These are phyloP conservation scores for Aspergillus sclerotialis DNA, from an alignment of 2,329 filamentous ascomycete species.

Conservation along the genomic window DNA sequence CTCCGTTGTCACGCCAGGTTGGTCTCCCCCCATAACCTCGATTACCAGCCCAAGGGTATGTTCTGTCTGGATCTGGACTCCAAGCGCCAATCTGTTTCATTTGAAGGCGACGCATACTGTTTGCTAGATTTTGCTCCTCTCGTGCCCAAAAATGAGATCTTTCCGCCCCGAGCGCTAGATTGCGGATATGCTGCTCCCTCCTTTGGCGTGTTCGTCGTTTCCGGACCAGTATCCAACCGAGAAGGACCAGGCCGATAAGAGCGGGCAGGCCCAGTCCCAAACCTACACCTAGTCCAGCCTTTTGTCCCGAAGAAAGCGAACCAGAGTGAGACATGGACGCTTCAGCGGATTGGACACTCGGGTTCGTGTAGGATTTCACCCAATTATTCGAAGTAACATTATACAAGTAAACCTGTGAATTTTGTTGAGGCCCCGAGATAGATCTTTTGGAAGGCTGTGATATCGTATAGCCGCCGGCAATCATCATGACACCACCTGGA, in stretches of 20 bases:
- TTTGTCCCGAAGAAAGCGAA: constrained; percentile 30
- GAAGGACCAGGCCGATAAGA: constrained; percentile 40
- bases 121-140: constrained; percentile 33
- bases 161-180: constrained; percentile 46
- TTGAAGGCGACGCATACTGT: constrained; percentile 26
- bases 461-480: constrained; percentile 53
- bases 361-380: constrained; percentile 51
- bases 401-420: constrained; percentile 49
- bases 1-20: constrained; percentile 20
- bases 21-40: constrained; percentile 12
- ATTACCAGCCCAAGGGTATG: constrained; percentile 25
- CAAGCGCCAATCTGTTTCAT: constrained; percentile 9
- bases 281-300: constrained; percentile 57
- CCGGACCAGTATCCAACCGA: constrained; percentile 46
- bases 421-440: constrained; percentile 22
- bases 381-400: constrained; percentile 56
- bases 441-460: constrained; percentile 34
- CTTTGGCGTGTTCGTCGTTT: constrained; percentile 36
- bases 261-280: constrained; percentile 57
- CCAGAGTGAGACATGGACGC: constrained; percentile 8
- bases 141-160: constrained; percentile 36
- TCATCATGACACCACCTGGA: constrained; percentile 55
- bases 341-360: constrained; percentile 18
- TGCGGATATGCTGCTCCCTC: constrained; percentile 50
- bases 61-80: constrained; percentile 9